phyloP scores from a whole-genome alignment of 768 basidiomycete species.

The Trametes elegans region DNA sequence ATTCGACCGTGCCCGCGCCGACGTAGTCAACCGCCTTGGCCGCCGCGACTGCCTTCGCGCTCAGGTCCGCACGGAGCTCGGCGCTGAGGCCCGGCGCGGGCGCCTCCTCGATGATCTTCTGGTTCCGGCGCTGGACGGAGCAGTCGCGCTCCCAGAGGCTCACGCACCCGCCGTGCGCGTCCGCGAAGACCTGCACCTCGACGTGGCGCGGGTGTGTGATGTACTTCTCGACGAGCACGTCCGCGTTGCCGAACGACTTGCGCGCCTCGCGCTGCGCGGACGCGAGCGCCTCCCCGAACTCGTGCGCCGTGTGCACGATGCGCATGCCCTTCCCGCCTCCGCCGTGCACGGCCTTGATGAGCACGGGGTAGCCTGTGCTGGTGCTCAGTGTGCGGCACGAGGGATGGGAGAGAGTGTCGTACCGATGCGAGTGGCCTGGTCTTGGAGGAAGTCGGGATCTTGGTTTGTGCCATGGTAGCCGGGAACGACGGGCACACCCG shows the following conservation, averaged over 20 bases:
- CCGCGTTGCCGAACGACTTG: constrained; percentile 86
- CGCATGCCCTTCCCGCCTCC: constrained; percentile 98
- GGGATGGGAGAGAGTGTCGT: neutral
- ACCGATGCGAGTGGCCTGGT: constrained; percentile 75
- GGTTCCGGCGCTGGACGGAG: constrained; percentile 87
- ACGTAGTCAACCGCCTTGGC: constrained; percentile 90
- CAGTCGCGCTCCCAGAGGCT: constrained; percentile 96
- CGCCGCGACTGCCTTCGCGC: constrained; percentile 88
- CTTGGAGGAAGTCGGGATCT: constrained; percentile 63
- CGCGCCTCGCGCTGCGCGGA: constrained; percentile 88
- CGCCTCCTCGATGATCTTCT: constrained; percentile 96
- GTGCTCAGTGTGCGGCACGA: neutral
- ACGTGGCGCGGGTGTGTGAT: constrained; percentile 86
- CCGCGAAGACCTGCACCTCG: constrained; percentile 94
- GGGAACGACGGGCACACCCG: constrained; percentile 90
- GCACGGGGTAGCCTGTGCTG: constrained; percentile 72
- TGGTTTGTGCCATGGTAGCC: constrained; percentile 90
- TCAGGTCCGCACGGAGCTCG: constrained; percentile 77
- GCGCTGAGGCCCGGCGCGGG: constrained; percentile 86
- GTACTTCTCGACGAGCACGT: constrained; percentile 87
- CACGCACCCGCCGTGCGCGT: constrained; percentile 74
- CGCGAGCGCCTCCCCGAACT: constrained; percentile 76
- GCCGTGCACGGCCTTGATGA: constrained; percentile 96
- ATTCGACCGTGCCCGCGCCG: constrained; percentile 93
- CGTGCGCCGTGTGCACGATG: constrained; percentile 60